phyloP scores from a whole-genome alignment of 805 yeast species.

The Schwanniomyces yamadae region DNA sequence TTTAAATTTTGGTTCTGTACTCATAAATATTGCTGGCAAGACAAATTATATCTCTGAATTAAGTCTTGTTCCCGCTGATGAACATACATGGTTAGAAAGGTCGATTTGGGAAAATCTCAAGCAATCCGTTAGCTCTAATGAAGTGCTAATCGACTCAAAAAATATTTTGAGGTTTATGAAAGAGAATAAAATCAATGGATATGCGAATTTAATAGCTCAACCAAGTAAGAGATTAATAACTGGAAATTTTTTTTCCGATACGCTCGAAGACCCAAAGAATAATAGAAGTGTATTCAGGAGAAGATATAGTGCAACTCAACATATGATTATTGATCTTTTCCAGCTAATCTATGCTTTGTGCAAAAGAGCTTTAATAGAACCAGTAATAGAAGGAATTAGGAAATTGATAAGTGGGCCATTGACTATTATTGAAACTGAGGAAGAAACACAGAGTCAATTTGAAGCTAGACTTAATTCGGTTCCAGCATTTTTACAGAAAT shows the following conservation, averaged over 20 bases:
- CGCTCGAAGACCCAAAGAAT: slow-evolving; percentile 3
- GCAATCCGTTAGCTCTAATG: not conserved
- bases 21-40: slow-evolving; percentile 65
- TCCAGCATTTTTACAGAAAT: slow-evolving; percentile 29
- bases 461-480: slow-evolving; percentile 17
- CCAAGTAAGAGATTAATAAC: slow-evolving; percentile 27
- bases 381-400: no score
- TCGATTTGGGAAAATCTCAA: slow-evolving; percentile 20
- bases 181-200: slow-evolving; percentile 15
- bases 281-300: slow-evolving; percentile 17
- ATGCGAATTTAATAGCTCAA: slow-evolving; percentile 27
- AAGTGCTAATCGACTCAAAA: not conserved
- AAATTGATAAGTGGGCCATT: no score
- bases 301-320: slow-evolving; percentile 19
- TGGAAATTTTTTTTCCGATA: slow-evolving; percentile 11
- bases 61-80: slow-evolving; percentile 46
- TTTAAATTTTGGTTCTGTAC: slow-evolving; percentile 58
- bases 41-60: slow-evolving; percentile 65
- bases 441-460: slow-evolving; percentile 16
- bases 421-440: slow-evolving; percentile 2
- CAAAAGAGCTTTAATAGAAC: no score
- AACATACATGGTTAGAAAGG: slow-evolving; percentile 56
- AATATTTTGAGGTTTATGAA: slow-evolving; percentile 4
- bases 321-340: slow-evolving; percentile 16
- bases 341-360: slow-evolving; percentile 23